Conservation (phyloP, 164 flowering plant species). For the Liriodendron chinense region DNA sequence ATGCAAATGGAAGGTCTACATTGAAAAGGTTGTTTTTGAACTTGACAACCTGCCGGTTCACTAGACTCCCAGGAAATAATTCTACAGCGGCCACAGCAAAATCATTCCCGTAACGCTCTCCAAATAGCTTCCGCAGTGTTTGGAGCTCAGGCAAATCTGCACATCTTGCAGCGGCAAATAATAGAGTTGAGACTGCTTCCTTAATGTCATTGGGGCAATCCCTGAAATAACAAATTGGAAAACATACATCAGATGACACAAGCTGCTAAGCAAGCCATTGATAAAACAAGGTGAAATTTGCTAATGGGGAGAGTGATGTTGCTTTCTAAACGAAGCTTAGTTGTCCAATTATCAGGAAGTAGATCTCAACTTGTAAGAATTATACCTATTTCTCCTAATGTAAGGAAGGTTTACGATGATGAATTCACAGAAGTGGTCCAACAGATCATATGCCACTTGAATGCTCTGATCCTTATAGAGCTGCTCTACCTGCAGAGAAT, state of each 20-base stretch:
- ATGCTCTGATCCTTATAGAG: conserved; percentile 49
- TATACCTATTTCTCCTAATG: conserved; percentile 66
- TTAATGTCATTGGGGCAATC: conserved; percentile 75
- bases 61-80: conserved; percentile 63
- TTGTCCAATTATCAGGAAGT: neutral
- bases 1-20: neutral
- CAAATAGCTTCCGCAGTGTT: conserved; percentile 55
- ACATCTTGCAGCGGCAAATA: conserved; percentile 77
- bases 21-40: neutral
- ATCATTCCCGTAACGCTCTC: conserved; percentile 62
- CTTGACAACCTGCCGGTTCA: conserved; percentile 49
- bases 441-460: conserved; percentile 47
- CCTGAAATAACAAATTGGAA: conserved; percentile 29
- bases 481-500: conserved; percentile 59
- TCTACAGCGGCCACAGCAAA: conserved; percentile 50
- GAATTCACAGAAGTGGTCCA: conserved; percentile 71
- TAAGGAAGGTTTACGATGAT: conserved; percentile 49
- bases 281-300: too few relatives aligned
- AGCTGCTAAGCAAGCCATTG: neutral
- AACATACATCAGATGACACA: neutral
- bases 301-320: neutral
- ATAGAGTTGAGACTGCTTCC: conserved; percentile 79
- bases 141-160: conserved; percentile 84
- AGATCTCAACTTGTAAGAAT: neutral
- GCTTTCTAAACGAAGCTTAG: neutral